phyloP scores from a whole-genome alignment of 768 basidiomycete species.

The Amanita thiersii region DNA sequence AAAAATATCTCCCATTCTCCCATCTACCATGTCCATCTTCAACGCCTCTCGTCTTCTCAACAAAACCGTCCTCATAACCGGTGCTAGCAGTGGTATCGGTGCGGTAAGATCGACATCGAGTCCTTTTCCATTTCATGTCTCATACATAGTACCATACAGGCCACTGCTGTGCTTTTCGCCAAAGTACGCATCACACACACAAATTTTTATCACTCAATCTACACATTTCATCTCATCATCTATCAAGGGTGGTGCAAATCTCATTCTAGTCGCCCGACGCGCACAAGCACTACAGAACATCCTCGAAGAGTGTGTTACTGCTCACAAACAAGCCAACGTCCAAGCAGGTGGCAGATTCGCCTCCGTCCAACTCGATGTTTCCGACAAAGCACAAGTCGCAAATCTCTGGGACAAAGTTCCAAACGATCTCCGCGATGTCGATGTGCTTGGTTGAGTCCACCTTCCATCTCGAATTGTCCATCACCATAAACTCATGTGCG shows the following conservation, averaged over 20 bases:
- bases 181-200: conserved; percentile 44
- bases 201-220: not conserved
- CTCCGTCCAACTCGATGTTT: conserved; percentile 68
- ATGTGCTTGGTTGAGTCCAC: conserved; percentile 63
- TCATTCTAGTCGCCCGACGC: conserved; percentile 80
- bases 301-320: conserved; percentile 53
- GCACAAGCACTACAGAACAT: conserved; percentile 66
- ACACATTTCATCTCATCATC: not conserved
- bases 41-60: conserved; percentile 71
- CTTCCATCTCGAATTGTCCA: not conserved
- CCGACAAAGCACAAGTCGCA: conserved; percentile 66
- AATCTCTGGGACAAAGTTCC: conserved; percentile 68
- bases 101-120: conserved; percentile 42
- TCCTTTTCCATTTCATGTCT: conserved; percentile 1
- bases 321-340: conserved; percentile 65
- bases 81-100: conserved; percentile 86
- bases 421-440: conserved; percentile 58
- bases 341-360: conserved; percentile 75
- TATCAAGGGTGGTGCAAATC: conserved; percentile 72
- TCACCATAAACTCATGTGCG: no score
- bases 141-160: conserved; percentile 31
- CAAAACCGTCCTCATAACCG: conserved; percentile 84
- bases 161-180: conserved; percentile 83
- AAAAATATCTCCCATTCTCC: conserved; percentile 2
- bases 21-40: conserved; percentile 62